These are phyloP conservation scores for Colletotrichum cuscutae DNA, from an alignment of 2,329 filamentous ascomycete species.

Conservation along the genomic window DNA sequence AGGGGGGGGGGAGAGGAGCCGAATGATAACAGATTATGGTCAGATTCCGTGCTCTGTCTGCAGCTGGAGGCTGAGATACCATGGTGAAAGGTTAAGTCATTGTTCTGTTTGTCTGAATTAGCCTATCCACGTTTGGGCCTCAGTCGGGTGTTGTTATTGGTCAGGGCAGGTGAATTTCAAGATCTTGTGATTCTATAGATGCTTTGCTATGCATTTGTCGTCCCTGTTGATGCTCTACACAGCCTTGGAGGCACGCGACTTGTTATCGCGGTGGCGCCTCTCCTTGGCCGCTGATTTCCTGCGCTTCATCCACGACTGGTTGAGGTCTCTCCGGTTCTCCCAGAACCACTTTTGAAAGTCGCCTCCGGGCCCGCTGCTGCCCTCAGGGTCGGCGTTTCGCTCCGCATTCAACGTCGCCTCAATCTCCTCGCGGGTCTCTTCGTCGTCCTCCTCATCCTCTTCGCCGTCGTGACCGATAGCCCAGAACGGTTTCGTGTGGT, in stretches of 20 bases:
- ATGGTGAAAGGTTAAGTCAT: not conserved
- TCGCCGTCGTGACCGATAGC: conserved; percentile 57
- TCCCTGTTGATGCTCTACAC: conserved; percentile 38
- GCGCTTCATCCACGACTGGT: conserved; percentile 73
- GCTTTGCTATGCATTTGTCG: not conserved
- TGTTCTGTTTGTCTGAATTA: not conserved
- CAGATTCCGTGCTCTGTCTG: not conserved
- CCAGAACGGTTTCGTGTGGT: conserved; percentile 70
- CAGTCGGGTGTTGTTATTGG: too few relatives aligned
- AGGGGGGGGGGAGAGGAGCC: not conserved
- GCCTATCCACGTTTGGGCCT: not conserved
- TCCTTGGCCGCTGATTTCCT: conserved; percentile 73
- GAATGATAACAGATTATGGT: not conserved
- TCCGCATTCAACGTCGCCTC: conserved; percentile 42
- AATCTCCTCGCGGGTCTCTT: conserved; percentile 43
- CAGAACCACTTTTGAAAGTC: conserved; percentile 77
- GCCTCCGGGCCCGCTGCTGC: conserved; percentile 39
- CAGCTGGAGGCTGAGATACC: not conserved
- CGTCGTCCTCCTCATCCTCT: conserved; percentile 53
- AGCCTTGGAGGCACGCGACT: conserved; percentile 58
- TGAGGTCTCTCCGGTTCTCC: conserved; percentile 72
- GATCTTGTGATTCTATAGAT: not conserved
- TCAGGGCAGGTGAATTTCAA: not conserved
- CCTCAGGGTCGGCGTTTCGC: conserved; percentile 37
- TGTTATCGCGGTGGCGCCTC: conserved; percentile 74